A percentile compares a stretch with the other conserved stretches of the same genome.
Conservation (phyloP, 495 filamentous ascomycete genomes). For the Aspergillus haitiensis region DNA sequence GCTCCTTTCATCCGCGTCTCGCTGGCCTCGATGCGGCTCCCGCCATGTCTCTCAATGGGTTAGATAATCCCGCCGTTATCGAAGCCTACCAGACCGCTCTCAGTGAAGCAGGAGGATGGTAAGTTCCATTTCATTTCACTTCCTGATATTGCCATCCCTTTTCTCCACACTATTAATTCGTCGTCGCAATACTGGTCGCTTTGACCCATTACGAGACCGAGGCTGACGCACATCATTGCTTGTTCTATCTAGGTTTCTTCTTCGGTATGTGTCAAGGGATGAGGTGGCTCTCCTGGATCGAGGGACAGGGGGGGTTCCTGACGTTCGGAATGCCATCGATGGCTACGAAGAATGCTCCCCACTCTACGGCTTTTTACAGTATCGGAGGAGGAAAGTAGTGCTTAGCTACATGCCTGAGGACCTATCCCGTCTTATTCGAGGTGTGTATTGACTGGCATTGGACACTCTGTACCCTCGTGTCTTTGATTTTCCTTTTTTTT, state of each 20-base stretch:
- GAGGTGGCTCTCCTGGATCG: slow-evolving; percentile 76
- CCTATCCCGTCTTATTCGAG: slow-evolving; percentile 86
- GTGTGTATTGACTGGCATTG: slow-evolving; percentile 46
- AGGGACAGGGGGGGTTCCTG: slow-evolving; percentile 81
- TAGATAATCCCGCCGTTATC: slow-evolving; percentile 77
- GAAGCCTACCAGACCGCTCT: slow-evolving; percentile 82
- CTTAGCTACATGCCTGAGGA: slow-evolving; percentile 91
- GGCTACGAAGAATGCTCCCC: slow-evolving; percentile 81
- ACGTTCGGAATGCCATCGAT: slow-evolving; percentile 74
- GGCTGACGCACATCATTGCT: slow-evolving; percentile 17
- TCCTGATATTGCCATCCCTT: background rate
- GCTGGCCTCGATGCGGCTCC: slow-evolving; percentile 41
- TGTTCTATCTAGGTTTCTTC: slow-evolving; percentile 70
- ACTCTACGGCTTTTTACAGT: slow-evolving; percentile 87
- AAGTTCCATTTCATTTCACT: slow-evolving; percentile 40
- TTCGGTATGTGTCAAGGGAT: slow-evolving; percentile 88
- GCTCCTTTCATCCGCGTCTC: slow-evolving; percentile 10
- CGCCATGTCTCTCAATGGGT: slow-evolving; percentile 94
- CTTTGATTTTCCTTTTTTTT: no score
- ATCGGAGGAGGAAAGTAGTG: slow-evolving; percentile 84
- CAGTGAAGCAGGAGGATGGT: slow-evolving; percentile 93
- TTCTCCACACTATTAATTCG: slow-evolving; percentile 3
- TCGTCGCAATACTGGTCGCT: slow-evolving; percentile 9
- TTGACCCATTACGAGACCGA: slow-evolving; percentile 5
- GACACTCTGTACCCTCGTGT: no score